Evolutionary conservation across 1,284 basidiomycete species (phyloP), one percentile per base, ranked within the genome.

Genomic region (Irpex sp.): DNA sequence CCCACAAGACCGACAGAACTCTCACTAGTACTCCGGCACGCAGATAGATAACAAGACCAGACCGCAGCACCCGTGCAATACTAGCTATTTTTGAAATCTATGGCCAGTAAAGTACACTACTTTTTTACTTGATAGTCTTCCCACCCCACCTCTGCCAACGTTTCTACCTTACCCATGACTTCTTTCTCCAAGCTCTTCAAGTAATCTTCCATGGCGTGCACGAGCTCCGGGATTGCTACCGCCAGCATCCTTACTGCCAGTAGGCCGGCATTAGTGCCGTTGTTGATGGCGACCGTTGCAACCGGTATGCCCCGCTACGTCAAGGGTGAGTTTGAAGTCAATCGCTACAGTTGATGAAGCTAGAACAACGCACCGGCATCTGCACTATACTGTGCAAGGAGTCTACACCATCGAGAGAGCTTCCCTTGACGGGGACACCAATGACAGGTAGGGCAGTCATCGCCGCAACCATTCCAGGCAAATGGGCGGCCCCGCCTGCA

Each of bases 401-500:
- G 77, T 99, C 97, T 0, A 99, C 95, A 4, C 97, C 97, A 75
- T 98, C 97, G 21, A 99, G 81, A 0, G 89, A 86, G 74, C 93
- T 95, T 11, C 94, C 96, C 74, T 97, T 98, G 61, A 99, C 96
- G 1, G 97, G 97, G 0, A 99, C 97, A 33, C 97, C 97, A 54
- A 99, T 89, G 1, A 99, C 95, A 0, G 97, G 97, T 60, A 99
- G 77, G 1, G 88, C 82, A 0, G 96, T 98, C 87, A 98, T 90
- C 11, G 93, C 90, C 1, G 96, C 96, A 0, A 98, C 93, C 97
- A 99, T 99, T 0, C 97, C 97, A 0, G 97, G 97, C 8, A 99
- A 78, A 78, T 99, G 97, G 4, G 97, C 97, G 0, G 97, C 97
- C 0, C 97, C 97, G 21, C 97, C 97, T 0, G 97, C 97, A 8